phyloP scores from a whole-genome alignment of 1,284 basidiomycete genomes.

The Sanghuangporus baumii region DNA sequence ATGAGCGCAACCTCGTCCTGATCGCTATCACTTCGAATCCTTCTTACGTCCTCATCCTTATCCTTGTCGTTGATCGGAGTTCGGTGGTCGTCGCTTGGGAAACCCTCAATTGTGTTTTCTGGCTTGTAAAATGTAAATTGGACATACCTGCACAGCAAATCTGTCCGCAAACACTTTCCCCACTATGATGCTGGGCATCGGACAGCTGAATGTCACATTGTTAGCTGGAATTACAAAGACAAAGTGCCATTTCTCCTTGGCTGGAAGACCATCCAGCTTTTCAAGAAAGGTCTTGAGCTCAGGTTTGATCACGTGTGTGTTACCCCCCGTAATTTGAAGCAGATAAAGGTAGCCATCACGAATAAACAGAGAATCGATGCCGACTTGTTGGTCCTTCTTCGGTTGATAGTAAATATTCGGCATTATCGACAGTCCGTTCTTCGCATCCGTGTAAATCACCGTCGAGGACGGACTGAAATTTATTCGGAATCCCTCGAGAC shows the following conservation, averaged over 20 bases:
- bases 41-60: too few species aligned
- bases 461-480: background rate
- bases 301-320: background rate
- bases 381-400: background rate
- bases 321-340: background rate
- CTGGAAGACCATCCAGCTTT: background rate
- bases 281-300: background rate
- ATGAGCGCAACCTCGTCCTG: too few species aligned
- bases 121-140: too few species aligned
- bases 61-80: too few species aligned
- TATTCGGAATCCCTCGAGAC: background rate
- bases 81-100: too few species aligned
- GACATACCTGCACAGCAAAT: background rate
- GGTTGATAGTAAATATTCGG: background rate
- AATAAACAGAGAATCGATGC: background rate
- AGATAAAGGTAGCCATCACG: background rate
- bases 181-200: background rate
- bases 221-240: background rate
- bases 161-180: background rate
- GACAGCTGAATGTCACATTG: background rate
- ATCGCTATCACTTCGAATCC: too few species aligned
- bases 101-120: too few species aligned
- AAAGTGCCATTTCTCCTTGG: background rate
- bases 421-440: background rate
- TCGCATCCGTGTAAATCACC: background rate